These are phyloP conservation scores for Rhizophagus sp. DNA, from an alignment of 192 early-diverging fungal species.

Conservation along the genomic window DNA sequence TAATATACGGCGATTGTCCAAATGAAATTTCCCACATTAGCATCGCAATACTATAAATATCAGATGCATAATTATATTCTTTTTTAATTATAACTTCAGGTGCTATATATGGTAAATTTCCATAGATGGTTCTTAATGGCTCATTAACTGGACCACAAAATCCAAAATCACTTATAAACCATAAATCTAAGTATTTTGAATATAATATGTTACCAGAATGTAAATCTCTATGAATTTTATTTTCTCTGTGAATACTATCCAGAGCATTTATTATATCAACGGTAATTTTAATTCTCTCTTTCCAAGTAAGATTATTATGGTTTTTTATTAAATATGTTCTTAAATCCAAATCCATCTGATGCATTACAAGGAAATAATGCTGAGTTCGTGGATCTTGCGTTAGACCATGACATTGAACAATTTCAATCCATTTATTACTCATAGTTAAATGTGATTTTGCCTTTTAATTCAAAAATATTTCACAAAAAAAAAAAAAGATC, in stretches of 20 bases:
- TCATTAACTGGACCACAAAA: not conserved
- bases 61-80: not conserved
- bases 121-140: not conserved
- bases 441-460: not conserved
- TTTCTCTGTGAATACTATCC: not conserved
- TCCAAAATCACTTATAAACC: not conserved
- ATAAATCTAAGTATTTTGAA: not conserved
- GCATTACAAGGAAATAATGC: not conserved
- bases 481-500: too few relatives aligned
- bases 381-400: not conserved
- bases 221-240: not conserved
- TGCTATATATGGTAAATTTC: not conserved
- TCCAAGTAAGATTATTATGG: not conserved
- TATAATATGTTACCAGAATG: not conserved
- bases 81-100: not conserved
- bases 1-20: not conserved
- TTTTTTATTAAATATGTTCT: not conserved
- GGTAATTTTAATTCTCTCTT: not conserved
- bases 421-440: not conserved
- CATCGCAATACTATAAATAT: not conserved
- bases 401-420: not conserved
- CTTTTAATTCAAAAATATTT: not conserved
- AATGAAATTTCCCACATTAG: not conserved
- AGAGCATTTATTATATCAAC: not conserved
- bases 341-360: not conserved